phyloP scores from a whole-genome alignment of 352 stramenopile genomes.

The Globisporangium rhizosaccharum region DNA sequence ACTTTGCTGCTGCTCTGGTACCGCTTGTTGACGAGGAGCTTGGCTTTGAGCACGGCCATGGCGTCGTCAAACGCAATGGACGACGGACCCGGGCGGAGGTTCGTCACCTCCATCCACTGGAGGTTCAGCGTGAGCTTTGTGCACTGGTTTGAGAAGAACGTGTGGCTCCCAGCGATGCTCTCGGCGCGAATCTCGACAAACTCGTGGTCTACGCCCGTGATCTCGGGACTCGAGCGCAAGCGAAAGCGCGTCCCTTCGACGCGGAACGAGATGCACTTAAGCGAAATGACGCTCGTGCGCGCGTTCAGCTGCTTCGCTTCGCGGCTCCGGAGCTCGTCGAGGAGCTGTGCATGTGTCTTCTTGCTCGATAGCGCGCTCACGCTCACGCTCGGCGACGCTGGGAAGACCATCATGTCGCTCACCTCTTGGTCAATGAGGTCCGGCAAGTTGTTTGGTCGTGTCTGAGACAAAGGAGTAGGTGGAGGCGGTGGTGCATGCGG shows the following conservation, averaged over 20 bases:
- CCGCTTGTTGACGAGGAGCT: slow-evolving; percentile 57
- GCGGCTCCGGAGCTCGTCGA: slow-evolving; percentile 62
- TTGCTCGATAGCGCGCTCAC: slow-evolving; percentile 27
- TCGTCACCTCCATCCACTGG: slow-evolving; percentile 81
- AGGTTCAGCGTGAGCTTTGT: slow-evolving; percentile 74
- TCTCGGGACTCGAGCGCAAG: slow-evolving; percentile 54
- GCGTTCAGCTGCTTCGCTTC: slow-evolving; percentile 47
- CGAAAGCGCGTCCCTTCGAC: slow-evolving; percentile 48
- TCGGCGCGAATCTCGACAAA: slow-evolving; percentile 71
- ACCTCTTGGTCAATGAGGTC: slow-evolving; percentile 16
- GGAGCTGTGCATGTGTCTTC: slow-evolving; percentile 49
- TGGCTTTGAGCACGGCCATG: slow-evolving; percentile 65
- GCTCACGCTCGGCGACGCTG: slow-evolving; percentile 18
- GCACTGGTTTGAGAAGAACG: slow-evolving; percentile 61
- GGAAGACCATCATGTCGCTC: slow-evolving; percentile 26
- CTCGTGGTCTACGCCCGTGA: slow-evolving; percentile 48
- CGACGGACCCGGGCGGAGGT: slow-evolving; percentile 62
- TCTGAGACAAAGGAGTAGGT: not conserved
- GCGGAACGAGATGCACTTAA: slow-evolving; percentile 74
- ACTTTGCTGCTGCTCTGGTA: slow-evolving; percentile 28
- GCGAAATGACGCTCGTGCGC: slow-evolving; percentile 23
- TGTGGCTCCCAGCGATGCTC: slow-evolving; percentile 56
- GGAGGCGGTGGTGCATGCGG: slow-evolving; percentile 8
- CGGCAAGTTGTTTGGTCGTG: not conserved
- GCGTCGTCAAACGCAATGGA: slow-evolving; percentile 74